A percentile compares a stretch with the other conserved stretches of the same genome.
These are phyloP conservation scores for Acmispon strigosus DNA, from an alignment of 306 rosid species.

Conservation along the genomic window DNA sequence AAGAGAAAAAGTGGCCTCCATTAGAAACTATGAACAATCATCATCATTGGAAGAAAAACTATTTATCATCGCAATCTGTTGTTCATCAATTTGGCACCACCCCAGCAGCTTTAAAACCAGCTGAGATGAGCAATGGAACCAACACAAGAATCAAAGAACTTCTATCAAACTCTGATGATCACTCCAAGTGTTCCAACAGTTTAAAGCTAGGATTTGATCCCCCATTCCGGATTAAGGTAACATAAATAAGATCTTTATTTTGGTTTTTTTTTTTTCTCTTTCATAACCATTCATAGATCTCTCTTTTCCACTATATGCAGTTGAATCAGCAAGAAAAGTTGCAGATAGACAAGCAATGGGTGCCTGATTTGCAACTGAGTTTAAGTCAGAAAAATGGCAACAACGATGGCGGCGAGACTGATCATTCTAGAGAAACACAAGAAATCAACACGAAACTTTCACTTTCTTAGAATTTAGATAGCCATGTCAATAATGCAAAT, in stretches of 20 bases:
- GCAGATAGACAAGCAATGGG: slow-evolving; percentile 30
- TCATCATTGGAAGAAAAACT: slow-evolving; percentile 26
- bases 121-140: slow-evolving; percentile 22
- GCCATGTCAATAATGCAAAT: slow-evolving; percentile 14
- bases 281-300: background rate
- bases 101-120: slow-evolving; percentile 13
- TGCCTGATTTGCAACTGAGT: slow-evolving; percentile 59
- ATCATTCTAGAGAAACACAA: slow-evolving; percentile 29
- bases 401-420: slow-evolving; percentile 11
- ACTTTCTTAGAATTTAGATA: slow-evolving; percentile 40
- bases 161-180: slow-evolving; percentile 20
- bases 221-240: slow-evolving; percentile 47
- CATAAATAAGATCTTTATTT: background rate
- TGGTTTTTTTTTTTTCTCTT: too few relatives aligned
- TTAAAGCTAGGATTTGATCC: slow-evolving; percentile 29
- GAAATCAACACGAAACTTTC: slow-evolving; percentile 66
- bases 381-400: slow-evolving; percentile 32
- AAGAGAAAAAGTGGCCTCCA: slow-evolving; percentile 50
- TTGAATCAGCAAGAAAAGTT: slow-evolving; percentile 31
- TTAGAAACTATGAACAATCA: slow-evolving; percentile 17
- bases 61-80: slow-evolving; percentile 3
- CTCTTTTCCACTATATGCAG: slow-evolving; percentile 22
- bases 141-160: slow-evolving; percentile 14
- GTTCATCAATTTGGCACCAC: slow-evolving; percentile 22
- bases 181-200: slow-evolving; percentile 5